Conservation (phyloP, 139 green algal genomes). For the Micractinium conductrix region DNA sequence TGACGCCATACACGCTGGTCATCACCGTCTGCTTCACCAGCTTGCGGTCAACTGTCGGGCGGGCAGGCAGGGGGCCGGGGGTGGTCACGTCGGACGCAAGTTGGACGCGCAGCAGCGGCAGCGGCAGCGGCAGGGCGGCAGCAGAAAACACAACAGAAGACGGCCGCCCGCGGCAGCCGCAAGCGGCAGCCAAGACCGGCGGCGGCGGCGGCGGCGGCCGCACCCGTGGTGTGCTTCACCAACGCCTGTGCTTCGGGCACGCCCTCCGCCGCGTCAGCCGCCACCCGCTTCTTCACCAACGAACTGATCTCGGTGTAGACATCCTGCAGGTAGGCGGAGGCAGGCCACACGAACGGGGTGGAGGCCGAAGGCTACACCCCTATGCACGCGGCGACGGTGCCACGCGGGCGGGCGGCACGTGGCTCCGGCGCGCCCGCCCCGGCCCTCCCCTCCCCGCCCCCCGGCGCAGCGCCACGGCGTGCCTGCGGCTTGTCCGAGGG, state of each 20-base stretch:
- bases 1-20: constrained; percentile 99
- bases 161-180: no score
- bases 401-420: no score
- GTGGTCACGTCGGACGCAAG: no score
- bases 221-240: constrained; percentile 17
- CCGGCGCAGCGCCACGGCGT: no score
- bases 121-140: no score
- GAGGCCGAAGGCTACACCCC: no score
- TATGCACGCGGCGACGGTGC: no score
- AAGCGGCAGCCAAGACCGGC: no score
- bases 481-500: constrained; percentile 68
- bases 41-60: constrained; percentile 89
- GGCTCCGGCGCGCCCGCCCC: neutral
- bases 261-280: constrained; percentile 42
- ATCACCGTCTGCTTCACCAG: constrained; percentile 99
- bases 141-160: no score
- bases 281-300: constrained; percentile 59
- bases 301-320: constrained; percentile 83
- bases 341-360: no score
- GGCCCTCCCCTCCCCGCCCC: neutral
- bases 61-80: neutral
- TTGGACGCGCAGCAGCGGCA: no score
- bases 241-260: constrained; percentile 46
- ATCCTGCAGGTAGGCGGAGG: no score
- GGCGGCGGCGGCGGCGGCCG: neutral